phyloP scores from a whole-genome alignment of 495 filamentous ascomycete genomes.

The Hyaloscypha variabilis region DNA sequence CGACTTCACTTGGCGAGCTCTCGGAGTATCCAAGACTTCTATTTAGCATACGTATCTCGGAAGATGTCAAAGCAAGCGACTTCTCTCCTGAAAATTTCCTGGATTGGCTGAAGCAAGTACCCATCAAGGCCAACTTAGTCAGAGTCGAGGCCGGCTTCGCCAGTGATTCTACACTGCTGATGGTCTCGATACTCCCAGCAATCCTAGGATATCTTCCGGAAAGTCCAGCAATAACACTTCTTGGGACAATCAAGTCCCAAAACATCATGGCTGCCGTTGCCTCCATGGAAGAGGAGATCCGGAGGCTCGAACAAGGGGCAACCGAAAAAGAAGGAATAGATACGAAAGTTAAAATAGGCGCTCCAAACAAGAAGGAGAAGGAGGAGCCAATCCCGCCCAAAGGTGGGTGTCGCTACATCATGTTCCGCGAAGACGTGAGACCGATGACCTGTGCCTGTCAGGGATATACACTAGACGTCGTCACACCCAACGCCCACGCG shows the following conservation, averaged over 20 bases:
- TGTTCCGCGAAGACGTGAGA: background rate
- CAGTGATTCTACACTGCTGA: conserved; percentile 8
- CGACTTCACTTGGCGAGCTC: background rate
- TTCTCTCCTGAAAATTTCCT: conserved; percentile 1
- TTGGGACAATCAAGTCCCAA: conserved; percentile 1
- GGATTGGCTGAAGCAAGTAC: conserved; percentile 5
- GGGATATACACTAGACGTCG: background rate
- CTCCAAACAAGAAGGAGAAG: background rate
- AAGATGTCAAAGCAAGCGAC: conserved; percentile 6
- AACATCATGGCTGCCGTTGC: background rate
- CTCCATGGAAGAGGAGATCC: background rate
- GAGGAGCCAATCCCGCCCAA: background rate
- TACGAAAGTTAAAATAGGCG: background rate
- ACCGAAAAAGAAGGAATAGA: background rate
- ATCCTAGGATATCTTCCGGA: background rate
- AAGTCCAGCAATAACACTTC: background rate
- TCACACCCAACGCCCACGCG: background rate
- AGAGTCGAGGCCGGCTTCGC: conserved; percentile 15
- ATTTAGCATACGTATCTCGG: conserved; percentile 4
- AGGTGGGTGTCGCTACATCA: background rate
- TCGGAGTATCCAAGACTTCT: conserved; percentile 9
- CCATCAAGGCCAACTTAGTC: background rate
- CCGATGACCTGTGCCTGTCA: background rate
- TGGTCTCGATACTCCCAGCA: background rate
- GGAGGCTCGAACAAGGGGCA: background rate